A percentile compares a stretch with the other conserved stretches of the same genome.
These are phyloP conservation scores for Huntiella savannae DNA, from an alignment of 2,329 filamentous ascomycete genomes.

Conservation along the genomic window DNA sequence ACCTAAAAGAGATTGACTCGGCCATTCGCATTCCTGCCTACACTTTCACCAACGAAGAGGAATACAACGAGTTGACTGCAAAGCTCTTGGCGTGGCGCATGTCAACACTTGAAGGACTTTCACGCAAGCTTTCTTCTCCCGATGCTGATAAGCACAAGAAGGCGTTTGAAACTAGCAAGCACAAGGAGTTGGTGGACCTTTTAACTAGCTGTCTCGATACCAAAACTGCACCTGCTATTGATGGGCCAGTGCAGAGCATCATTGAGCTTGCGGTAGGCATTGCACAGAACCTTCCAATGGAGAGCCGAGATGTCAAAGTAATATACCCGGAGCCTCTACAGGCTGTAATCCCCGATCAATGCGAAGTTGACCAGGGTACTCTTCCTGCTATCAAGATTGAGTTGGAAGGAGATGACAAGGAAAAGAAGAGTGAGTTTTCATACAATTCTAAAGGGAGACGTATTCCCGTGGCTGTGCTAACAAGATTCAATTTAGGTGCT, in stretches of 20 bases:
- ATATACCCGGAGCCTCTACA: constrained; percentile 69
- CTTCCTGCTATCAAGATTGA: constrained; percentile 31
- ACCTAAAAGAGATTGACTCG: constrained; percentile 70
- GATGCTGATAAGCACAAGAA: constrained; percentile 47
- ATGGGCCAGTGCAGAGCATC: constrained; percentile 66
- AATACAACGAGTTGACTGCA: constrained; percentile 68
- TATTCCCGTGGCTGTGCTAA: neutral
- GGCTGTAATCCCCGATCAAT: constrained; percentile 47
- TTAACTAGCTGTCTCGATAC: neutral
- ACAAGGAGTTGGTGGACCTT: constrained; percentile 27
- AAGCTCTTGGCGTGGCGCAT: constrained; percentile 89
- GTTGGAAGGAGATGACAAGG: constrained; percentile 23
- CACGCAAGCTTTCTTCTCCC: constrained; percentile 45
- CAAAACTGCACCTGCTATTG: constrained; percentile 35
- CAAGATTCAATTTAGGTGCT: neutral
- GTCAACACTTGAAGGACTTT: constrained; percentile 79
- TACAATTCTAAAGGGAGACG: neutral
- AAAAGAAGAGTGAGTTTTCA: constrained; percentile 28
- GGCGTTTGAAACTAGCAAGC: constrained; percentile 43
- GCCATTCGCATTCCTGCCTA: constrained; percentile 68
- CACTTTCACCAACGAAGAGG: constrained; percentile 58
- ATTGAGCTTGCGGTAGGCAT: constrained; percentile 78
- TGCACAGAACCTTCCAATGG: constrained; percentile 66
- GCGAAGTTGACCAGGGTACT: constrained; percentile 67
- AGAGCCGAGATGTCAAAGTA: constrained; percentile 78